phyloP scores from a whole-genome alignment of 441 rosid species.

The Brassica hybrid region DNA sequence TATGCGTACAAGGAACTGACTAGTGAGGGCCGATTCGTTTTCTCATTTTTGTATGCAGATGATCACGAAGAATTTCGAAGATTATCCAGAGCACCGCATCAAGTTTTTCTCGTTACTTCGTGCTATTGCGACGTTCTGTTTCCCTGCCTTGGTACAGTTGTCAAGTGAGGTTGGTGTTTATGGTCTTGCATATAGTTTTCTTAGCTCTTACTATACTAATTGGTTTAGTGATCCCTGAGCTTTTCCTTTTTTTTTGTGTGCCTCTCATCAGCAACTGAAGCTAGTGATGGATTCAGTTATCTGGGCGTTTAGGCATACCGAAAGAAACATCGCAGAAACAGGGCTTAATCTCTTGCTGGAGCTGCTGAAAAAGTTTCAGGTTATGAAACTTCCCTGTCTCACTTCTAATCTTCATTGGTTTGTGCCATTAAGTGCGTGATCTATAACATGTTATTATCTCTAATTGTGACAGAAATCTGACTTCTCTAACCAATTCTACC shows the following conservation, averaged over 20 bases:
- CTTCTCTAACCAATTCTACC: constrained; percentile 86
- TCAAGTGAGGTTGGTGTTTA: constrained; percentile 84
- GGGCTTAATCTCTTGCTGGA: constrained; percentile 92
- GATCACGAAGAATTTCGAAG: constrained; percentile 99
- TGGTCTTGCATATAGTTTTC: constrained; percentile 15
- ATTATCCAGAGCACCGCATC: constrained; percentile 98
- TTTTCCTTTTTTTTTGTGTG: neutral
- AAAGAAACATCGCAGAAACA: constrained; percentile 99
- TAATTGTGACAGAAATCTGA: constrained; percentile 62
- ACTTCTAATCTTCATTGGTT: neutral
- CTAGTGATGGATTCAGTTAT: constrained; percentile 99
- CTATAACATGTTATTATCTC: constrained; percentile 9
- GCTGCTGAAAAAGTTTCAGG: constrained; percentile 98
- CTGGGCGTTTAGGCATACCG: constrained; percentile 99
- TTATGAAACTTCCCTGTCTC: constrained; percentile 26
- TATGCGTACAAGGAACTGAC: constrained; percentile 2
- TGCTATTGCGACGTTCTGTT: constrained; percentile 95
- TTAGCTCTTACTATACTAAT: neutral
- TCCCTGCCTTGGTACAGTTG: constrained; percentile 86
- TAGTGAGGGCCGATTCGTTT: neutral
- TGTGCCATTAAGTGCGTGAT: constrained; percentile 5
- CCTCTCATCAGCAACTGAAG: constrained; percentile 79
- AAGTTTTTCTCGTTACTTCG: constrained; percentile 98
- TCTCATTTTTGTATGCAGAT: constrained; percentile 55
- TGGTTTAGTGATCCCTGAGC: constrained; percentile 51